These are phyloP conservation scores for Blastobotrys indianensis DNA, from an alignment of 1,139 yeast genomes.

Conservation along the genomic window DNA sequence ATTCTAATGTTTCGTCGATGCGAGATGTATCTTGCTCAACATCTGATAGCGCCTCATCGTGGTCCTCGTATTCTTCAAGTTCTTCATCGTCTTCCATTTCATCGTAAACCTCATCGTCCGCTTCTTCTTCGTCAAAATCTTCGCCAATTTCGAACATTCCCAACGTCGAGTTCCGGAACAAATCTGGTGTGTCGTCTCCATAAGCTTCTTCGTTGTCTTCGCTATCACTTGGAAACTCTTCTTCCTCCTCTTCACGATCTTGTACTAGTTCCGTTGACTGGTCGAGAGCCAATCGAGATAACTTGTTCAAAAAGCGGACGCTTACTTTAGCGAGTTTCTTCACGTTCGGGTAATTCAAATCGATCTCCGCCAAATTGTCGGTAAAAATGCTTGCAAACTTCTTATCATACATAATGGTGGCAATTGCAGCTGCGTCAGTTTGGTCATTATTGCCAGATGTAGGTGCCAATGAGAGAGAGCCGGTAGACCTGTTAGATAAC, in stretches of 20 bases:
- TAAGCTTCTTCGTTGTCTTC: constrained; percentile 51
- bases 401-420: constrained; percentile 61
- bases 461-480: constrained; percentile 25
- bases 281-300: constrained; percentile 45
- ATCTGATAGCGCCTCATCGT: constrained; percentile 32
- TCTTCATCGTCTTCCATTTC: constrained; percentile 30
- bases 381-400: constrained; percentile 57
- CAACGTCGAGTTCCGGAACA: constrained; percentile 78
- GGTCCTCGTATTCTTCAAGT: constrained; percentile 28
- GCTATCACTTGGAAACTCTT: constrained; percentile 20
- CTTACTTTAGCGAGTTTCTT: constrained; percentile 52
- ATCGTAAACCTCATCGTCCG: constrained; percentile 34
- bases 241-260: constrained; percentile 45
- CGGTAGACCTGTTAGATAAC: constrained; percentile 25
- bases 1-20: constrained; percentile 18
- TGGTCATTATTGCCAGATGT: neutral
- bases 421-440: constrained; percentile 52
- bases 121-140: constrained; percentile 57
- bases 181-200: constrained; percentile 74
- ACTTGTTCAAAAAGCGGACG: constrained; percentile 53
- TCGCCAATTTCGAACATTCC: constrained; percentile 91
- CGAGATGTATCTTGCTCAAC: constrained; percentile 29
- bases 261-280: constrained; percentile 44
- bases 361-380: constrained; percentile 53
- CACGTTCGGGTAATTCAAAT: constrained; percentile 64